Conservation (phyloP, 768 basidiomycete species). For the Psilocybe azurescens region DNA sequence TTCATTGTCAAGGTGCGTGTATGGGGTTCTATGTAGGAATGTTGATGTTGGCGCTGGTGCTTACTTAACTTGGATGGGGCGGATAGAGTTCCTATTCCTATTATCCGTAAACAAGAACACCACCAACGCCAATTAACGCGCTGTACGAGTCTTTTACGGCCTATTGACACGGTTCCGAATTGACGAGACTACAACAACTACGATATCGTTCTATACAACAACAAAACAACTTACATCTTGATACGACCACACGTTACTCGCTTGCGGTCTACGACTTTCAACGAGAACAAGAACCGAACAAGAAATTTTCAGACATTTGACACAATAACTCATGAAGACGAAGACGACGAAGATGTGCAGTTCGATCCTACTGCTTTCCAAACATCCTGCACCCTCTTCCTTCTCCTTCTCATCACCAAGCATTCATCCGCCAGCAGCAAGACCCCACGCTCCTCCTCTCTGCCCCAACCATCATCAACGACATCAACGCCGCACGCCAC, state of each 20-base stretch:
- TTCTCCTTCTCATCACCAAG: neutral
- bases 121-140: no score
- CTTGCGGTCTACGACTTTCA: neutral
- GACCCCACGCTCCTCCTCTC: neutral
- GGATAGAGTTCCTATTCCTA: no score
- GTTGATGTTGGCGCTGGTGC: no score
- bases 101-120: no score
- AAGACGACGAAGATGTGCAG: neutral
- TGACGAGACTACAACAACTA: neutral
- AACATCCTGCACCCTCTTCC: neutral
- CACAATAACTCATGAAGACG: neutral
- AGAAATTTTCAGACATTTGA: neutral
- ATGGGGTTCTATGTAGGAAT: no score
- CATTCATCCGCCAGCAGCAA: neutral
- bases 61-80: no score
- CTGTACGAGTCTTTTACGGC: no score
- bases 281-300: neutral
- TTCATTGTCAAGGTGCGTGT: no score
- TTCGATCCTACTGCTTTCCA: neutral
- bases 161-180: constrained; percentile 2
- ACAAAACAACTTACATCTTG: no score
- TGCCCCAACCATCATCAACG: neutral
- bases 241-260: neutral
- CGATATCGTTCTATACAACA: neutral
- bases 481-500: neutral